Evolutionary conservation across 768 basidiomycete genomes (phyloP).

Genomic region (Calocybe gangraenosa): DNA sequence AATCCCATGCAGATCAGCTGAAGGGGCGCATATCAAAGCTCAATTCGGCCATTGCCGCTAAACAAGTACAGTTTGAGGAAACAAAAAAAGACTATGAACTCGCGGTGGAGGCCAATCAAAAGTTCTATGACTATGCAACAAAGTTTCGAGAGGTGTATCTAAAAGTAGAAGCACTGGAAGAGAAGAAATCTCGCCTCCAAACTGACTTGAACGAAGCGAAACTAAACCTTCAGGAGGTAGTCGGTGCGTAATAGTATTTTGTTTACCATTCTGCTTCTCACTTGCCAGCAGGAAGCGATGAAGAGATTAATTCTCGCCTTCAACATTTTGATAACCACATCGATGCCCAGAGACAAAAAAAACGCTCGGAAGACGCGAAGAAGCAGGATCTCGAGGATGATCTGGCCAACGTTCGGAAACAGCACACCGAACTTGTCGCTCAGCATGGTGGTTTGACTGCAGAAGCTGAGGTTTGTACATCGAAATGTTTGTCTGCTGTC

Average conservation of each 20-base stretch:
- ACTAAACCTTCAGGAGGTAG: constrained; percentile 62
- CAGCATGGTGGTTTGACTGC: constrained; percentile 67
- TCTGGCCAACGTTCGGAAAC: constrained; percentile 39
- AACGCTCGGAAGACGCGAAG: constrained; percentile 41
- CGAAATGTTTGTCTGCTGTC: too few relatives aligned
- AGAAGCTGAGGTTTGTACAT: constrained; percentile 58
- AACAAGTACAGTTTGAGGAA: constrained; percentile 72
- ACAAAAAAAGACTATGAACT: constrained; percentile 62
- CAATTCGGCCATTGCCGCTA: constrained; percentile 56
- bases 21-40: constrained; percentile 60
- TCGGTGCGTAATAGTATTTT: constrained; percentile 39
- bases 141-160: constrained; percentile 85
- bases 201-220: constrained; percentile 59
- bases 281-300: constrained; percentile 57
- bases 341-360: constrained; percentile 43
- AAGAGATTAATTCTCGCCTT: constrained; percentile 58
- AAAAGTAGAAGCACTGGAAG: constrained; percentile 58
- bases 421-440: constrained; percentile 53
- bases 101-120: constrained; percentile 63
- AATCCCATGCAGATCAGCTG: constrained; percentile 83
- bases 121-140: constrained; percentile 77
- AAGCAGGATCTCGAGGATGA: constrained; percentile 64
- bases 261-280: constrained; percentile 2
- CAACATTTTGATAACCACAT: constrained; percentile 60
- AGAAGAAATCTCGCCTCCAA: constrained; percentile 58